Evolutionary conservation across 768 basidiomycete genomes (phyloP).

Genomic region (Mycena epipterygia): DNA sequence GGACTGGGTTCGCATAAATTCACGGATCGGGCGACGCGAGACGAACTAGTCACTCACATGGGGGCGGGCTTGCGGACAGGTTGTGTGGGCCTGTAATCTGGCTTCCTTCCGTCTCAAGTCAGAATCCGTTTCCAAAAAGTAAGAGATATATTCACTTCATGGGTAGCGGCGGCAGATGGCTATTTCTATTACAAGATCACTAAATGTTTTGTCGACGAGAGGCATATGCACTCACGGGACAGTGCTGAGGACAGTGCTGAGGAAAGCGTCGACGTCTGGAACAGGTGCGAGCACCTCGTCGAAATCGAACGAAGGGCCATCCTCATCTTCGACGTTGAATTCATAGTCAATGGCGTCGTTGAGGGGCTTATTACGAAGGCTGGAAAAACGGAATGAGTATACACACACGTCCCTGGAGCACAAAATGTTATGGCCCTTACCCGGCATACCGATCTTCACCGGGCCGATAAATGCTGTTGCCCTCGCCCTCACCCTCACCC

Average conservation of each 20-base stretch:
- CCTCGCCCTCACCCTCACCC: background rate
- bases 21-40: too few species aligned
- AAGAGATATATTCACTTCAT: background rate
- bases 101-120: background rate
- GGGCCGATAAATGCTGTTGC: background rate
- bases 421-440: background rate
- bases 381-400: background rate
- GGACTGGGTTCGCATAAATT: background rate
- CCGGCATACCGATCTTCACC: constrained; percentile 15
- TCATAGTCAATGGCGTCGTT: background rate
- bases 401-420: background rate
- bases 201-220: background rate
- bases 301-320: too few species aligned
- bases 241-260: background rate
- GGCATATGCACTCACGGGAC: background rate
- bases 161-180: background rate
- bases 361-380: background rate
- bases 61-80: background rate
- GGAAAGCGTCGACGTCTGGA: background rate
- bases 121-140: background rate
- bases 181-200: too few species aligned
- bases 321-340: background rate
- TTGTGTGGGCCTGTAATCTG: constrained; percentile 4
- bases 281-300: background rate
- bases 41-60: background rate